Evolutionary conservation across 805 yeast genomes (phyloP).

Genomic region (Zygosaccharomyces bisporus): DNA sequence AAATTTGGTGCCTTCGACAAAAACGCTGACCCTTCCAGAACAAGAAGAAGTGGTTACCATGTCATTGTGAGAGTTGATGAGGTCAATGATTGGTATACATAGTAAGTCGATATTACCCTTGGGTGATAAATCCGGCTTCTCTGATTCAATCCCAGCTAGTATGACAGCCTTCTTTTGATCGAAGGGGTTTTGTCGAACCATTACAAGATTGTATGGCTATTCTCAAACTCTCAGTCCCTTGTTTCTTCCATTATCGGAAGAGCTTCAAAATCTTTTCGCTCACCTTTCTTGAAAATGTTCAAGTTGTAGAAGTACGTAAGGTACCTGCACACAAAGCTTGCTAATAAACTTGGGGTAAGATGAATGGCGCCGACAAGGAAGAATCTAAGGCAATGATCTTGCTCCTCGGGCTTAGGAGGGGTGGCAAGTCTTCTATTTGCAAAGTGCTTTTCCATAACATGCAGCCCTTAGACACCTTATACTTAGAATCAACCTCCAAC

Average conservation of each 20-base stretch:
- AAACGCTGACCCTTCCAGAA: conserved; percentile 81
- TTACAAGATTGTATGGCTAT: background rate
- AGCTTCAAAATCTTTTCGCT: background rate
- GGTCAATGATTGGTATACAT: conserved; percentile 66
- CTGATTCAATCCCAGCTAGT: conserved; percentile 46
- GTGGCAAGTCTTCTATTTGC: conserved; percentile 93
- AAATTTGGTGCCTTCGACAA: conserved; percentile 65
- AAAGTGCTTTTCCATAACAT: conserved; percentile 94
- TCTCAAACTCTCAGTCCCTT: background rate
- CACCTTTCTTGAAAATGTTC: background rate
- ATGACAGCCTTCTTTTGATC: conserved; percentile 61
- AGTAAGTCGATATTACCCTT: conserved; percentile 79
- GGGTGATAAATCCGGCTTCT: conserved; percentile 67
- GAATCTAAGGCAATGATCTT: conserved; percentile 76
- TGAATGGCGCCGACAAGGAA: conserved; percentile 12
- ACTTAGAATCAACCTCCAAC: conserved; percentile 82
- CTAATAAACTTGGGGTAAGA: background rate
- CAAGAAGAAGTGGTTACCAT: conserved; percentile 88
- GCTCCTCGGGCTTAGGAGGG: conserved; percentile 82
- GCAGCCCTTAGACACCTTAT: conserved; percentile 92
- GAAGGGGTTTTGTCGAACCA: conserved; percentile 46
- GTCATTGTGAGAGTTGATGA: conserved; percentile 58
- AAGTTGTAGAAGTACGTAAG: background rate
- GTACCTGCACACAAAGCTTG: background rate
- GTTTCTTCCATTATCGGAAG: background rate